Percentiles rank a stretch among this genome's conserved stretches.
These are phyloP conservation scores for Ascochyta rabiei DNA, from an alignment of 2,329 filamentous ascomycete species.

Conservation along the genomic window DNA sequence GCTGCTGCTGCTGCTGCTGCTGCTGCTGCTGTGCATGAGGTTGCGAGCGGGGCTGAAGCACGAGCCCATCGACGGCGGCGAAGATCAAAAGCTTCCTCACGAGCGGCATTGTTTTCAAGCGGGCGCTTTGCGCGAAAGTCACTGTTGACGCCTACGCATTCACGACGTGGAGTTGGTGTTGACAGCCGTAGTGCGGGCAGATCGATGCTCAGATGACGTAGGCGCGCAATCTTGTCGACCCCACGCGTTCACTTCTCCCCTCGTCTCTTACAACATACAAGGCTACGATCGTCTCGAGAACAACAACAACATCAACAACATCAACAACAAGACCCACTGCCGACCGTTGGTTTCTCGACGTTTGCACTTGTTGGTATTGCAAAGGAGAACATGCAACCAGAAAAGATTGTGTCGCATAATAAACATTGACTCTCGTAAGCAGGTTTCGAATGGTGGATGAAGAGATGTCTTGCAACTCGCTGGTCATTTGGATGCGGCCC, in stretches of 20 bases:
- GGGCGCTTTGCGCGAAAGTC: not conserved
- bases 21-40: constrained; percentile 60
- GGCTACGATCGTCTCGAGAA: no score
- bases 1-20: constrained; percentile 60
- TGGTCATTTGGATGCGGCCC: no score
- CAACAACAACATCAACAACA: no score
- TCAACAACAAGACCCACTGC: no score
- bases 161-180: not conserved
- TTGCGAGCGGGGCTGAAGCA: constrained; percentile 70
- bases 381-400: no score
- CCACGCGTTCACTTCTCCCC: not conserved
- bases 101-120: constrained; percentile 68
- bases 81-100: constrained; percentile 81
- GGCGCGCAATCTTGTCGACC: not conserved
- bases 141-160: not conserved
- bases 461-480: no score
- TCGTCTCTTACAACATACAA: no score
- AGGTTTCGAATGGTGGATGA: no score
- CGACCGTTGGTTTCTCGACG: no score
- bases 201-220: constrained; percentile 2
- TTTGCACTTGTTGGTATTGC: no score
- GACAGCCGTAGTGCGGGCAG: constrained; percentile 1
- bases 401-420: no score
- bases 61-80: constrained; percentile 80
- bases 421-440: no score